Conservation (phyloP, 768 basidiomycete species). For the Tricholoma saponaceum region DNA sequence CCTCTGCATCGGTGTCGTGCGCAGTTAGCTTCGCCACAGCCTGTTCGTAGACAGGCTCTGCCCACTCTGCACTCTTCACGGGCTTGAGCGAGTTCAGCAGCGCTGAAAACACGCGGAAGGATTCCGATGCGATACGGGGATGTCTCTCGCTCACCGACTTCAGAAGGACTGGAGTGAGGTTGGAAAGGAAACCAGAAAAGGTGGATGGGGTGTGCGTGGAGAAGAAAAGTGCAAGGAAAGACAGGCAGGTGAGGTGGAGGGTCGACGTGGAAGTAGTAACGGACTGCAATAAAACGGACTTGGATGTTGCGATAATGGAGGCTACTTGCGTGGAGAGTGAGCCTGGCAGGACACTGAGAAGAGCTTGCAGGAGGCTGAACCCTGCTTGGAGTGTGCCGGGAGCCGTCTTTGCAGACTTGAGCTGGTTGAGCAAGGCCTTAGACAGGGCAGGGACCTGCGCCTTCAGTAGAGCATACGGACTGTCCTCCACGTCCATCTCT, state of each 20-base stretch:
- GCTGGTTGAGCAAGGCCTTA: constrained; percentile 80
- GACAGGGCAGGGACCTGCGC: constrained; percentile 74
- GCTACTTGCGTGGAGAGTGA: constrained; percentile 69
- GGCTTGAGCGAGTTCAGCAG: constrained; percentile 76
- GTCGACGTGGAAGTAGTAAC: constrained; percentile 75
- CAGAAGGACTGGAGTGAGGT: constrained; percentile 71
- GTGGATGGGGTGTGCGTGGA: constrained; percentile 57
- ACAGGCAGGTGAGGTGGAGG: constrained; percentile 78
- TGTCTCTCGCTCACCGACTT: constrained; percentile 66
- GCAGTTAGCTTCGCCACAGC: constrained; percentile 65
- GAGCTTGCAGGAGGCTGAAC: constrained; percentile 70
- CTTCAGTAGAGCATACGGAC: constrained; percentile 67
- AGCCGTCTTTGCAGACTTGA: constrained; percentile 76
- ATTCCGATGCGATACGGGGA: constrained; percentile 83
- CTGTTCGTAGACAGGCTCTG: constrained; percentile 69
- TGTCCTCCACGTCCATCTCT: constrained; percentile 72
- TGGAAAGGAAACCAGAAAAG: constrained; percentile 57
- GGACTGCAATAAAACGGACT: constrained; percentile 59
- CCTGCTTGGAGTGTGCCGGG: constrained; percentile 81
- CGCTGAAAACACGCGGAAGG: constrained; percentile 84
- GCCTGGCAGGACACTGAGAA: constrained; percentile 80
- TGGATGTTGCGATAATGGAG: constrained; percentile 59
- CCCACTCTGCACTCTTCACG: constrained; percentile 60
- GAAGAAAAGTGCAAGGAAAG: constrained; percentile 85
- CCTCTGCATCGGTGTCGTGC: constrained; percentile 89